A percentile compares a stretch with the other conserved stretches of the same genome.
These are phyloP conservation scores for Scheffersomyces coipomensis DNA, from an alignment of 805 yeast genomes.

Conservation along the genomic window DNA sequence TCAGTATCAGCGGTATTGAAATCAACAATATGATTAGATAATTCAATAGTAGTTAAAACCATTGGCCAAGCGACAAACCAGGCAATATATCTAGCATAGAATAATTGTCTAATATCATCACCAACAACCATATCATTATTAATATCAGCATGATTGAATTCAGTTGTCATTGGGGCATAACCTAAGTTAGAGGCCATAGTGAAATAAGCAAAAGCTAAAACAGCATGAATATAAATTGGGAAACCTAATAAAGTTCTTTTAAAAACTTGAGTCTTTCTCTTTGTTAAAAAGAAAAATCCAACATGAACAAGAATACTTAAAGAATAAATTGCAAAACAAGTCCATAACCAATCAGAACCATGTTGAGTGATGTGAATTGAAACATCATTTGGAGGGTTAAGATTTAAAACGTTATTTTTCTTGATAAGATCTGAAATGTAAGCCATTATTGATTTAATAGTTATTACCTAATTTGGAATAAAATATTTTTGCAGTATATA, in stretches of 20 bases:
- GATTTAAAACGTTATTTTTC: constrained; percentile 37
- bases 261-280: constrained; percentile 20
- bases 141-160: constrained; percentile 48
- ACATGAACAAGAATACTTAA: constrained; percentile 29
- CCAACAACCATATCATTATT: constrained; percentile 14
- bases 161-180: constrained; percentile 45
- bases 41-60: constrained; percentile 29
- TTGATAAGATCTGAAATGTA: constrained; percentile 6
- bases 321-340: constrained; percentile 51
- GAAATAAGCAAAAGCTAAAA: constrained; percentile 49
- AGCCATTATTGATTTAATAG: constrained; percentile 1
- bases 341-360: constrained; percentile 72
- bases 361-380: constrained; percentile 54
- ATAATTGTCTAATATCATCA: constrained; percentile 47
- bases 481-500: not conserved
- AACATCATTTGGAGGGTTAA: constrained; percentile 40
- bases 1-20: constrained; percentile 28
- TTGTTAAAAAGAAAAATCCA: constrained; percentile 20
- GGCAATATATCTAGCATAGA: constrained; percentile 55
- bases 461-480: not conserved
- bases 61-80: constrained; percentile 58
- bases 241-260: constrained; percentile 35
- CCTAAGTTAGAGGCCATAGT: constrained; percentile 61
- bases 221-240: constrained; percentile 42
- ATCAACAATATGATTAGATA: constrained; percentile 24